Evolutionary conservation across 129 eudicot genomes (phyloP).

Genomic region (Apium graveolens): DNA sequence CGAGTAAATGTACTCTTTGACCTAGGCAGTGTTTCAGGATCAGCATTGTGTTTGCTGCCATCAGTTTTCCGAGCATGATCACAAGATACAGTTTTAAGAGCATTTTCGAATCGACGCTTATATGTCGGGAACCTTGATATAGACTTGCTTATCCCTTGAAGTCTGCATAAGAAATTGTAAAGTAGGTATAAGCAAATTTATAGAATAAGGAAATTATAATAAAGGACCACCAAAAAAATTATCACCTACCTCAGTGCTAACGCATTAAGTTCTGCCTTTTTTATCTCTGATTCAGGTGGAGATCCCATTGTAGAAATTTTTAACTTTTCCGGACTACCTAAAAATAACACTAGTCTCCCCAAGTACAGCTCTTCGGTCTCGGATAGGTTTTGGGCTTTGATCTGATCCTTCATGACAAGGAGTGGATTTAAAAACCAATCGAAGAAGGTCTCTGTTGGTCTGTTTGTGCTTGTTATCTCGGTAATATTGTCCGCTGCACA

Average conservation of each 20-base stretch:
- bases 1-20: slow-evolving; percentile 37
- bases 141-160: slow-evolving; percentile 79
- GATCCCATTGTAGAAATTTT: slow-evolving; percentile 34
- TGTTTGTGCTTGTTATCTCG: slow-evolving; percentile 64
- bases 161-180: slow-evolving; percentile 27
- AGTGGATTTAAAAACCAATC: slow-evolving; percentile 90
- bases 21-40: slow-evolving; percentile 22
- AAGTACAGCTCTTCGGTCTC: slow-evolving; percentile 66
- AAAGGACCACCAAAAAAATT: background rate
- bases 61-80: slow-evolving; percentile 46
- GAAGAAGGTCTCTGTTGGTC: slow-evolving; percentile 70
- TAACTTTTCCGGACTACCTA: slow-evolving; percentile 52
- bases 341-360: slow-evolving; percentile 53
- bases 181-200: slow-evolving; percentile 6
- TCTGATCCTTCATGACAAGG: slow-evolving; percentile 82
- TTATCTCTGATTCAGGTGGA: slow-evolving; percentile 66
- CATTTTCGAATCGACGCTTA: slow-evolving; percentile 69
- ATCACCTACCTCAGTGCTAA: slow-evolving; percentile 66
- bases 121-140: slow-evolving; percentile 84
- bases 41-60: slow-evolving; percentile 7
- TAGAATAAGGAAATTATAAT: background rate
- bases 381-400: slow-evolving; percentile 60
- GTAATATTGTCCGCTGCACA: slow-evolving; percentile 62
- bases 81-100: slow-evolving; percentile 47
- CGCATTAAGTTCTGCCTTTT: slow-evolving; percentile 76